Evolutionary conservation across 768 basidiomycete genomes (phyloP).

Genomic region (Tephrocybe rancida): DNA sequence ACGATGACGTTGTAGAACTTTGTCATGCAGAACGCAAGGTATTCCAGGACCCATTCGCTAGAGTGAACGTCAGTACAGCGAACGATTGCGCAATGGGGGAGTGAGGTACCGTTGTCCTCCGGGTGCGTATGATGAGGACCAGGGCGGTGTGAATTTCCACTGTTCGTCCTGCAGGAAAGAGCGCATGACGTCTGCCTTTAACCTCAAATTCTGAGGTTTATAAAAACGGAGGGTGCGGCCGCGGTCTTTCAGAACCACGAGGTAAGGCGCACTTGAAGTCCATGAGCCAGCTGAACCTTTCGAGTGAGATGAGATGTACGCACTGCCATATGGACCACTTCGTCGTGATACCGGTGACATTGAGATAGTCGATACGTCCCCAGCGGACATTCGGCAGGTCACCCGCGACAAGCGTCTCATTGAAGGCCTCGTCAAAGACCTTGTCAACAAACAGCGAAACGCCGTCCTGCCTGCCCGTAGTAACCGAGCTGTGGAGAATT

Average conservation of each 20-base stretch:
- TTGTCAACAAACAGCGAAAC: slow-evolving; percentile 72
- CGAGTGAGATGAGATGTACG: slow-evolving; percentile 26
- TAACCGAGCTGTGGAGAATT: slow-evolving; percentile 47
- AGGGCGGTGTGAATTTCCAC: slow-evolving; percentile 66
- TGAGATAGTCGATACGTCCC: slow-evolving; percentile 87
- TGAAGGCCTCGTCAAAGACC: slow-evolving; percentile 75
- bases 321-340: slow-evolving; percentile 89
- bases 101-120: slow-evolving; percentile 67
- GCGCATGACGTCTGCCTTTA: slow-evolving; percentile 61
- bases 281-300: slow-evolving; percentile 4
- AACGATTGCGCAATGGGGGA: background rate
- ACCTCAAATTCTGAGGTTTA: slow-evolving; percentile 59
- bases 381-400: slow-evolving; percentile 77
- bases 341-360: slow-evolving; percentile 81
- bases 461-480: slow-evolving; percentile 60
- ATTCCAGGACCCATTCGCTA: slow-evolving; percentile 73
- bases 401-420: slow-evolving; percentile 55
- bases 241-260: slow-evolving; percentile 71
- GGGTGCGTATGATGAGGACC: slow-evolving; percentile 71
- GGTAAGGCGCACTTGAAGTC: slow-evolving; percentile 67
- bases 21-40: slow-evolving; percentile 50
- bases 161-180: slow-evolving; percentile 66
- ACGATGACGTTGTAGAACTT: slow-evolving; percentile 53
- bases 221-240: slow-evolving; percentile 86
- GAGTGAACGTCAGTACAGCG: background rate